Percentiles rank a stretch among this genome's conserved stretches.
phyloP scores from a whole-genome alignment of 371 early-diverging fungal species.

The Zopfochytrium polystomum region DNA sequence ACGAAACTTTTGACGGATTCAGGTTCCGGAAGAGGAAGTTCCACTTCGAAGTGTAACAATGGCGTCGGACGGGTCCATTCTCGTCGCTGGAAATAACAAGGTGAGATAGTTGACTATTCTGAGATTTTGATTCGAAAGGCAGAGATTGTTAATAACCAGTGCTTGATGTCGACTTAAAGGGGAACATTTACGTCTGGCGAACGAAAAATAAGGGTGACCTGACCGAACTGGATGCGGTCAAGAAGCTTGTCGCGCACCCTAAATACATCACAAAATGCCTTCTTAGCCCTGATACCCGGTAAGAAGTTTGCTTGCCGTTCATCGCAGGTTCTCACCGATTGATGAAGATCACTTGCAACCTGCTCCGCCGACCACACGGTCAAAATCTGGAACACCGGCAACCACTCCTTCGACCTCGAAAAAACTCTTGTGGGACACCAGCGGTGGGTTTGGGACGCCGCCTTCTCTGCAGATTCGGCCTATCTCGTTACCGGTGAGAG shows the following conservation, averaged over 20 bases:
- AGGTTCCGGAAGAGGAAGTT: slow-evolving; percentile 85
- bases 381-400: slow-evolving; percentile 45
- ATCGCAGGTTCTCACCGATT: background rate
- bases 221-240: slow-evolving; percentile 69
- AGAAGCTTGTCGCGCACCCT: slow-evolving; percentile 73
- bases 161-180: too few relatives aligned
- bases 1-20: too few relatives aligned
- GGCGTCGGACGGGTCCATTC: slow-evolving; percentile 80
- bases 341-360: slow-evolving; percentile 48
- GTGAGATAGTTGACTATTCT: slow-evolving; percentile 38
- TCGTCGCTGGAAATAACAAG: slow-evolving; percentile 91
- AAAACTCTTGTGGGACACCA: slow-evolving; percentile 80
- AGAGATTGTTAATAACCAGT: too few relatives aligned
- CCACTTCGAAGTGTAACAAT: slow-evolving; percentile 88
- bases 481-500: slow-evolving; percentile 76
- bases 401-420: slow-evolving; percentile 61
- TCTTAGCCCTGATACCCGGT: slow-evolving; percentile 80
- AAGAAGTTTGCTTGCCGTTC: background rate
- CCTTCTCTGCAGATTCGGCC: slow-evolving; percentile 88
- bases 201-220: slow-evolving; percentile 53
- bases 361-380: slow-evolving; percentile 78
- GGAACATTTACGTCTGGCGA: slow-evolving; percentile 83
- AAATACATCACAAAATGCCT: slow-evolving; percentile 80
- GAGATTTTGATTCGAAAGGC: too few relatives aligned
- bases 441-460: slow-evolving; percentile 94